These are phyloP conservation scores for Arabidopsis thaliana DNA, from an alignment of 345 rosid genomes.

Conservation along the genomic window DNA sequence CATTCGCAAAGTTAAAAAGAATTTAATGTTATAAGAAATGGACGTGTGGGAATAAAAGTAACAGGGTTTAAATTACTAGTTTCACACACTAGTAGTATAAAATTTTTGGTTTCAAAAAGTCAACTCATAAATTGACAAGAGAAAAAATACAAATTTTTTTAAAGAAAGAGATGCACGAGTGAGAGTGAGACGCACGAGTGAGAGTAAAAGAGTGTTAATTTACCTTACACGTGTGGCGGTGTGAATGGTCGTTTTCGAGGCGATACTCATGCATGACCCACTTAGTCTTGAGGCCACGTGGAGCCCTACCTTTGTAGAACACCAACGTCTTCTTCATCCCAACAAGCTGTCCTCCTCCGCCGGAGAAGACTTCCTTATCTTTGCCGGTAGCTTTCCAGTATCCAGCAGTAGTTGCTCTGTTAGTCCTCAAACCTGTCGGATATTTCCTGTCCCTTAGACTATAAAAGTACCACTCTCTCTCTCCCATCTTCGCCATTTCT, in stretches of 20 bases:
- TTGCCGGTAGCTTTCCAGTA: constrained; percentile 97
- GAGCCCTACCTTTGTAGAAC: constrained; percentile 88
- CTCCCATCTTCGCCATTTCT: constrained; percentile 92
- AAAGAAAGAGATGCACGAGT: constrained; percentile 21
- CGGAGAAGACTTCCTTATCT: constrained; percentile 67
- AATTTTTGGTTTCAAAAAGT: constrained; percentile 7
- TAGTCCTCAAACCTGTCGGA: constrained; percentile 87
- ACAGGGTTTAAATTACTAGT: neutral
- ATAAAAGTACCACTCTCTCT: constrained; percentile 89
- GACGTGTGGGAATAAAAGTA: constrained; percentile 18
- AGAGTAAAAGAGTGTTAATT: neutral
- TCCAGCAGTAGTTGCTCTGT: constrained; percentile 87
- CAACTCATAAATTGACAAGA: constrained; percentile 28
- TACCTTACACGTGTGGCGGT: constrained; percentile 88
- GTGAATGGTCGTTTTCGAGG: constrained; percentile 74
- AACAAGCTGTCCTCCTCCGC: constrained; percentile 59
- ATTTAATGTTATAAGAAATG: neutral
- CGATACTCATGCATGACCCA: constrained; percentile 99
- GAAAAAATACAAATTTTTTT: neutral
- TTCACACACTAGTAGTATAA: too few species aligned
- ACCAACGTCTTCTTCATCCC: constrained; percentile 92
- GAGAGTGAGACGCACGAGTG: constrained; percentile 21
- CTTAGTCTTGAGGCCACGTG: constrained; percentile 87
- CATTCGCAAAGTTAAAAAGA: neutral
- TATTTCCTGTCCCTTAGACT: constrained; percentile 90